Conservation (phyloP, 371 early-diverging fungal species). For the Mucor sp. region DNA sequence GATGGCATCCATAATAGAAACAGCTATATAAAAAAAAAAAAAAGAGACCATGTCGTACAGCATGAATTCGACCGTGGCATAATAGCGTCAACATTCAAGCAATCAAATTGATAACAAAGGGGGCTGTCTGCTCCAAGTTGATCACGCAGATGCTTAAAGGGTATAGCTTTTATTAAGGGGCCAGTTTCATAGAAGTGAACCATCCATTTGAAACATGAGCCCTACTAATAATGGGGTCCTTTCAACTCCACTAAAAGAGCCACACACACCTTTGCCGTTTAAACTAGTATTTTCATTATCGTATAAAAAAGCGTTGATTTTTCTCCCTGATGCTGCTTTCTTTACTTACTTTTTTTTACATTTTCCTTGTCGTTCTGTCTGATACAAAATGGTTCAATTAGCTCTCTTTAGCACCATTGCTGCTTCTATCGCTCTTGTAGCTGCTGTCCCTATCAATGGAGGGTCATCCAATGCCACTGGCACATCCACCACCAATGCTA, state of each 20-base stretch:
- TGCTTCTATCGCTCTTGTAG: neutral
- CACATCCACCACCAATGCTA: neutral
- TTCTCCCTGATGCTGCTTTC: neutral
- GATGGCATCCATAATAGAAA: neutral
- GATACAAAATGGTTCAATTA: constrained; percentile 1
- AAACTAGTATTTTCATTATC: neutral
- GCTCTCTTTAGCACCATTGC: constrained; percentile 1
- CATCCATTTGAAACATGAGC: neutral
- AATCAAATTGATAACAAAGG: neutral
- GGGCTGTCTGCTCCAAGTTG: neutral
- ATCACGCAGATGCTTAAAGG: neutral
- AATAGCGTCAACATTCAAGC: neutral
- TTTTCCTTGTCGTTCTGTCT: neutral
- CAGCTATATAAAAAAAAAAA: neutral
- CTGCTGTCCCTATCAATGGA: neutral
- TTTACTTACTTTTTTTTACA: neutral
- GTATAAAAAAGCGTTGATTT: neutral
- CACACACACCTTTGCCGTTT: neutral
- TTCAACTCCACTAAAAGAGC: neutral
- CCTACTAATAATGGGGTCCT: neutral
- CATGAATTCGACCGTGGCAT: neutral
- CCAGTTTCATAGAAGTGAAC: neutral
- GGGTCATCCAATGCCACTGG: neutral
- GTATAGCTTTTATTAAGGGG: neutral
- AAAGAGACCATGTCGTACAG: neutral